Percentiles rank a stretch among this genome's conserved stretches.
Evolutionary conservation across 805 yeast genomes (phyloP).

Genomic region (Maudiozyma serrabonitensis): DNA sequence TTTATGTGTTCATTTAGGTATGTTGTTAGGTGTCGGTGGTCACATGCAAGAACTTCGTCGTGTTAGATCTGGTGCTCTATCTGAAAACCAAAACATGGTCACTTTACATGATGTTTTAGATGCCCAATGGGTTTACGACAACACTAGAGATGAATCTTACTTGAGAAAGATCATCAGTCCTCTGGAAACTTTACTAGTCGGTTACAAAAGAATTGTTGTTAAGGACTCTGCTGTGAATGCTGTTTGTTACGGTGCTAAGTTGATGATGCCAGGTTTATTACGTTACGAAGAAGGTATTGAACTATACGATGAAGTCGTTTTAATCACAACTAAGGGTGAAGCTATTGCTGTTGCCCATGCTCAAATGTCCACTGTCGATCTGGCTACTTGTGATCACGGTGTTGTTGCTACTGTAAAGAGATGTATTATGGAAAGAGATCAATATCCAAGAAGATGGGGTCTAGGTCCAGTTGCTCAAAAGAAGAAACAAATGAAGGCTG

Average conservation of each 20-base stretch:
- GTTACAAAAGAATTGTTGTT: constrained; percentile 94
- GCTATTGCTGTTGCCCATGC: constrained; percentile 98
- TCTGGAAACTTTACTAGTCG: constrained; percentile 82
- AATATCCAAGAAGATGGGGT: constrained; percentile 99
- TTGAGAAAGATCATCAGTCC: constrained; percentile 91
- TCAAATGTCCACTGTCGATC: constrained; percentile 96
- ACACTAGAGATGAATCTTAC: constrained; percentile 93
- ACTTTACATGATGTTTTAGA: constrained; percentile 96
- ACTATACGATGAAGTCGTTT: constrained; percentile 92
- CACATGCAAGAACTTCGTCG: constrained; percentile 99
- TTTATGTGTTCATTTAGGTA: constrained; percentile 95
- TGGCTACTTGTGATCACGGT: constrained; percentile 96
- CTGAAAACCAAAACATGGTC: constrained; percentile 84
- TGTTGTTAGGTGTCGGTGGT: constrained; percentile 97
- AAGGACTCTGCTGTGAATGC: constrained; percentile 94
- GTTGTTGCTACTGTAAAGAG: constrained; percentile 97
- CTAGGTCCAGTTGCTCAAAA: constrained; percentile 96
- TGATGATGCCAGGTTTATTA: constrained; percentile 96
- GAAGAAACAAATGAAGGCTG: constrained; percentile 96
- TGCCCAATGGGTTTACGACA: constrained; percentile 97
- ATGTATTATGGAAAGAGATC: constrained; percentile 98
- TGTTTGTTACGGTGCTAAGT: constrained; percentile 96
- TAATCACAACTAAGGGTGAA: constrained; percentile 98
- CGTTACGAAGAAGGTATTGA: constrained; percentile 98
- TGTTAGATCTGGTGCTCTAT: constrained; percentile 94